Evolutionary conservation across 805 yeast genomes (phyloP), one percentile per base, ranked within the genome.

Genomic region (Candida anglica): DNA sequence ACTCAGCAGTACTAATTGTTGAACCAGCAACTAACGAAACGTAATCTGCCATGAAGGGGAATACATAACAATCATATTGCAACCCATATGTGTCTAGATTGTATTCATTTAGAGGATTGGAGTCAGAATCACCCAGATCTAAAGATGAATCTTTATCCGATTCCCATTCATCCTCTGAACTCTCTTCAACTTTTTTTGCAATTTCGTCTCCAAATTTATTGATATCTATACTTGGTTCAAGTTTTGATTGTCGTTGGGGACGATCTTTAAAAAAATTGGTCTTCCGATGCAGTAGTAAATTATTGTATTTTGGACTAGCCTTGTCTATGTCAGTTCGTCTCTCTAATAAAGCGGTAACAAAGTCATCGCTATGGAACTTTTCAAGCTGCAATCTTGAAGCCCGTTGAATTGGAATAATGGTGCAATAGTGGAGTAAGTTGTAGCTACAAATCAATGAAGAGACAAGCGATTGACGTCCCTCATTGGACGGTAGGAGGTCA

Each of bases 31-130:
- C 54, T 0, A 60, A 52, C 15, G 48, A 51, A 4, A 75, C 69
- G 44, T 83, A 81, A 39, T 66, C 62, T 7, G 59, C 57, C 48
- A 83, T 51, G 6, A 56, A 60, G 0, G 80, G 75, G 46, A 83
- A 83, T 0, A 72, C 44, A 1, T 81, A 81, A 49, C 89, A 83
- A 50, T 83, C 93, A 39, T 73, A 73, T 11, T 53, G 52, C 4
- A 83, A 53, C 0, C 86, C 86, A 48, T 36, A 77, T 16, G 41
- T 24, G 28, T 53, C 53, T 3, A 63, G 36, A 7, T 39, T 37
- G 6, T 43, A 44, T 6, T 15, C 7, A 9, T 32, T 32, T 23
- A 19, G 9, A 19, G 10, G 22, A n/a, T n/a, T n/a, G n/a, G n/a
- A n/a, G n/a, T n/a, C n/a, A n/a, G n/a, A n/a, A n/a, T n/a, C n/a